These are phyloP conservation scores for Ophiostoma quercus DNA, from an alignment of 2,329 filamentous ascomycete species.

Conservation along the genomic window DNA sequence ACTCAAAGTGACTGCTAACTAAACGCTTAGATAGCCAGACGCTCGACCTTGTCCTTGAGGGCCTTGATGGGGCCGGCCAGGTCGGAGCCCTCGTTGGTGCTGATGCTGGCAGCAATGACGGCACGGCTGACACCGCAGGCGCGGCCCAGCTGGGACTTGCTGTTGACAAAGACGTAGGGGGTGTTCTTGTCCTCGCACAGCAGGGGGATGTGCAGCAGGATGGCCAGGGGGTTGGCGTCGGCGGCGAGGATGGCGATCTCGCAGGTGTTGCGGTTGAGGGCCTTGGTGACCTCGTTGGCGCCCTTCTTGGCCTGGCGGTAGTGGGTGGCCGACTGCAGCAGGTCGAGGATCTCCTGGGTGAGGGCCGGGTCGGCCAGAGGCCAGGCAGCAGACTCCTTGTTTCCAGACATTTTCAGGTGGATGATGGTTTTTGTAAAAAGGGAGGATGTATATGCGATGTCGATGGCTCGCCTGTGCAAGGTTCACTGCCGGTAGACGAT, in stretches of 20 bases:
- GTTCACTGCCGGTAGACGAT: slow-evolving; percentile 27
- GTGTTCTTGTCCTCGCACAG: slow-evolving; percentile 75
- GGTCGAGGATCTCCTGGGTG: slow-evolving; percentile 68
- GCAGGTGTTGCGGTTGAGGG: slow-evolving; percentile 81
- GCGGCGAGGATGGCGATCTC: slow-evolving; percentile 87
- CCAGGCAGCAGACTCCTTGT: slow-evolving; percentile 28
- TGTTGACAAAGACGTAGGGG: slow-evolving; percentile 29
- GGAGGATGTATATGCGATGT: slow-evolving; percentile 14
- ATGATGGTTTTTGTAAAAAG: neutral
- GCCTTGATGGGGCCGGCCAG: slow-evolving; percentile 80
- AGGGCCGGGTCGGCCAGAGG: slow-evolving; percentile 30
- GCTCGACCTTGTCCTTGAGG: slow-evolving; percentile 92
- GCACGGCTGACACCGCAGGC: slow-evolving; percentile 84
- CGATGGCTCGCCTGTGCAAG: slow-evolving; percentile 28
- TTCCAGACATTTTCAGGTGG: slow-evolving; percentile 24
- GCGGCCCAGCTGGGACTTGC: slow-evolving; percentile 49
- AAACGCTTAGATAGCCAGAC: slow-evolving; percentile 71
- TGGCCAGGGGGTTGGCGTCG: slow-evolving; percentile 81
- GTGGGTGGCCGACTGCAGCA: slow-evolving; percentile 66
- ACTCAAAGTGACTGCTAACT: neutral
- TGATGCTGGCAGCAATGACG: slow-evolving; percentile 84
- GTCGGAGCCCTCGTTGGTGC: slow-evolving; percentile 85
- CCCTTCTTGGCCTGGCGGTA: slow-evolving; percentile 81
- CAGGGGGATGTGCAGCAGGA: slow-evolving; percentile 82
- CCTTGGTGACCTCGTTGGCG: slow-evolving; percentile 82